A percentile compares a stretch with the other conserved stretches of the same genome.
Conservation (phyloP, 2,329 filamentous ascomycete species). For the Hypoxylon sp. region DNA sequence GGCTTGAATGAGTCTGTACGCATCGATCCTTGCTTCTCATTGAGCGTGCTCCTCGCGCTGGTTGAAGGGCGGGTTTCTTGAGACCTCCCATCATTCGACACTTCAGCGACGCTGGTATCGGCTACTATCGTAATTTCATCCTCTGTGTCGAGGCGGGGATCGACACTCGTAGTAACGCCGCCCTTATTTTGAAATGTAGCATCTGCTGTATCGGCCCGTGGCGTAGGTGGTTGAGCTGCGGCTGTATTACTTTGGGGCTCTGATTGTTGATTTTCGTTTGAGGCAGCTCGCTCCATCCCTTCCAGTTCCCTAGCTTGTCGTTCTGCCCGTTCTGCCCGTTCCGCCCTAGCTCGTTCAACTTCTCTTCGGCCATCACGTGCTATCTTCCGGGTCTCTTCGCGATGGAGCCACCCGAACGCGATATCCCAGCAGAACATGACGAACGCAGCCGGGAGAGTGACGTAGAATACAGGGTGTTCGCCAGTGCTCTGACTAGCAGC, state of each 20-base stretch:
- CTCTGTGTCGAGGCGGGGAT: background rate
- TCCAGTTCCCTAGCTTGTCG: constrained; percentile 57
- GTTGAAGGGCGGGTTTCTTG: constrained; percentile 17
- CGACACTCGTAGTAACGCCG: background rate
- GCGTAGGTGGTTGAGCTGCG: background rate
- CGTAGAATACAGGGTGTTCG: constrained; percentile 74
- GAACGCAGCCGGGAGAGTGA: constrained; percentile 77
- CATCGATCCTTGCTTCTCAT: constrained; percentile 20
- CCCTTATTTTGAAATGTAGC: background rate
- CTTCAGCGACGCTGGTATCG: background rate
- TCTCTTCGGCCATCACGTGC: constrained; percentile 69
- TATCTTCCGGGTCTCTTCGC: constrained; percentile 74
- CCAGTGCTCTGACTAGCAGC: constrained; percentile 67
- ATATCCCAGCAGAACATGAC: constrained; percentile 80
- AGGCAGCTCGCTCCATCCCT: constrained; percentile 23
- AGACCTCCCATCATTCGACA: background rate
- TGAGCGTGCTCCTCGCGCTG: constrained; percentile 24
- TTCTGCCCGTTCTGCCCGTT: constrained; percentile 60
- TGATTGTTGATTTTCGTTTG: constrained; percentile 22
- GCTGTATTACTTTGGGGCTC: constrained; percentile 13
- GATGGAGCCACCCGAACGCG: constrained; percentile 72
- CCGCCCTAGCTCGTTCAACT: constrained; percentile 60
- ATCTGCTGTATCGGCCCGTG: constrained; percentile 1
- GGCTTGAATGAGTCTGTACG: constrained; percentile 18
- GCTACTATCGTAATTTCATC: background rate